Percentiles rank a stretch among this genome's conserved stretches.
These are phyloP conservation scores for Prunus persica DNA, from an alignment of 306 rosid genomes.

Conservation along the genomic window Prunus_persica_NCBIv2 NC_034016.1:18051501-18052000, in stretches of 20 bases:
- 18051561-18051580: neutral
- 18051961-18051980: slow-evolving; percentile 62
- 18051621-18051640: neutral
- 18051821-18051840: slow-evolving; percentile 27
- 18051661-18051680: neutral
- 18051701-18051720: slow-evolving; percentile 92
- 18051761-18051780: slow-evolving; percentile 71
- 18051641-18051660: neutral
- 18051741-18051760: slow-evolving; percentile 70
- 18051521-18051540: neutral
- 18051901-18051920: slow-evolving; percentile 88
- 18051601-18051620: neutral
- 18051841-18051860: slow-evolving; percentile 64
- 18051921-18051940: slow-evolving; percentile 86
- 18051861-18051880: slow-evolving; percentile 65
- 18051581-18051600: neutral
- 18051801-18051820: slow-evolving; percentile 17
- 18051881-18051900: slow-evolving; percentile 79
- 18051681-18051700: slow-evolving; percentile 14
- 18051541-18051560: slow-evolving; percentile 6
- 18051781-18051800: slow-evolving; percentile 17
- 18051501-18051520: neutral
- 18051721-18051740: slow-evolving; percentile 79
- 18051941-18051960: slow-evolving; percentile 86
- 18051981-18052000: neutral